A percentile compares a stretch with the other conserved stretches of the same genome.
Evolutionary conservation across 1,139 yeast species (phyloP).

Genomic region (Barnettozyma hawaiiensis): DNA sequence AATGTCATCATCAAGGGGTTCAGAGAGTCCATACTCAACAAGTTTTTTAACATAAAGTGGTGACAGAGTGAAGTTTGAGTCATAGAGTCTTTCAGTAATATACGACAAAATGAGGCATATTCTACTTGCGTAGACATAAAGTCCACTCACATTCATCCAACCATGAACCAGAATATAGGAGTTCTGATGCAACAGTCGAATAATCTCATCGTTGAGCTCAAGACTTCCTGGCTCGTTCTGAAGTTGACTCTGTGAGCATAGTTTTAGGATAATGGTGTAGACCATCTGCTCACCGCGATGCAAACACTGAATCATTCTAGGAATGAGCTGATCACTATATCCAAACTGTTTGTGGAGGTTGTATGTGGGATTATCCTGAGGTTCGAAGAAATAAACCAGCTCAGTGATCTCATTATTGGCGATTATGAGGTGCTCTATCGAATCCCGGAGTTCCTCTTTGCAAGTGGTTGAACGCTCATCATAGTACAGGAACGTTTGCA

Average conservation of each 20-base stretch:
- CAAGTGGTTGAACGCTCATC: neutral
- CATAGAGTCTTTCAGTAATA: neutral
- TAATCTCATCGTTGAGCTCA: neutral
- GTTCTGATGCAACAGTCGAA: neutral
- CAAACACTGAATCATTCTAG: slow-evolving; percentile 2
- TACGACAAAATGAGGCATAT: neutral
- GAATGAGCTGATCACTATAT: neutral
- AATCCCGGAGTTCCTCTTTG: neutral
- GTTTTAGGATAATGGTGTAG: neutral
- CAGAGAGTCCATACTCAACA: neutral
- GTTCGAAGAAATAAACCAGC: slow-evolving; percentile 2
- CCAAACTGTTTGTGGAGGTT: slow-evolving; percentile 3
- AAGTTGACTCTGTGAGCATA: neutral
- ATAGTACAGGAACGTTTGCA: neutral
- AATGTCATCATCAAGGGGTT: neutral
- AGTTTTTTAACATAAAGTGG: neutral
- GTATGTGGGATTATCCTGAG: neutral
- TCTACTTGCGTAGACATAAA: neutral
- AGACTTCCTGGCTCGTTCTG: neutral
- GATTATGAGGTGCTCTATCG: neutral
- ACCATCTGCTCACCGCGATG: neutral
- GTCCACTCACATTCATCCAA: neutral
- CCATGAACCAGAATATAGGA: neutral
- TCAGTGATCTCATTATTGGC: neutral
- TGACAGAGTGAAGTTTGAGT: neutral